Evolutionary conservation across 2,329 filamentous ascomycete species (phyloP), one percentile per base, ranked within the genome.

Genomic region (Gnomoniopsis sp.): DNA sequence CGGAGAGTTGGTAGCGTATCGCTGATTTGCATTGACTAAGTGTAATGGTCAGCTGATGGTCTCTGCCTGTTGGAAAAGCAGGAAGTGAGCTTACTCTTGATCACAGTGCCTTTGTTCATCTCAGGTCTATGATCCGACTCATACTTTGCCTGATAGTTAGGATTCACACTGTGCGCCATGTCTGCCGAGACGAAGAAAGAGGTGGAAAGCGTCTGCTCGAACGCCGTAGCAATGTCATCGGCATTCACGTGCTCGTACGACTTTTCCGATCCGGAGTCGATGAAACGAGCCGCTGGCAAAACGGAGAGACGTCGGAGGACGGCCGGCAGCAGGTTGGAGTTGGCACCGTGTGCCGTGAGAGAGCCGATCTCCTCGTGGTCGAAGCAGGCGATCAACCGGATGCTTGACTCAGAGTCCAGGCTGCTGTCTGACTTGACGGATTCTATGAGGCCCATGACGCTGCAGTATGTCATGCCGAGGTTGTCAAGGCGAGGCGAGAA

Each of bases 351-450:
- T 6, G 93, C 93, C 2, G 92, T 96, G 59, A 85, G 87, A 62
- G 91, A 96, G 55, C 95, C 95, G 69, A 99, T 95, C 72, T 99
- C 95, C 75, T 99, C 95, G 76, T 99, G 93, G 72, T 99, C 95
- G 73, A 99, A 99, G 74, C 93, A 90, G 38, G 92, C 89, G 65
- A 96, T 88, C n/a, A 99, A 80, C 49, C 95, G 91, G 69, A 98
- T 97, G 19, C 85, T 88, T 3, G 84, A 79, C 69, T 97, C 93
- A 22, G 88, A 75, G 47, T 91, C 85, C 30, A 98, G 82, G 6
- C 88, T 82, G 3, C 79, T 76, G 14, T 83, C 72, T 2, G 84
- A 80, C 21, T 80, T 75, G 26, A 96, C 78, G 0, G 93, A 97
- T 63, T 88, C 83, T 67, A 98, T 91, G 58, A 99, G 80, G 57